phyloP scores from a whole-genome alignment of 331 rosid genomes.

The Stylosanthes scabra region DNA sequence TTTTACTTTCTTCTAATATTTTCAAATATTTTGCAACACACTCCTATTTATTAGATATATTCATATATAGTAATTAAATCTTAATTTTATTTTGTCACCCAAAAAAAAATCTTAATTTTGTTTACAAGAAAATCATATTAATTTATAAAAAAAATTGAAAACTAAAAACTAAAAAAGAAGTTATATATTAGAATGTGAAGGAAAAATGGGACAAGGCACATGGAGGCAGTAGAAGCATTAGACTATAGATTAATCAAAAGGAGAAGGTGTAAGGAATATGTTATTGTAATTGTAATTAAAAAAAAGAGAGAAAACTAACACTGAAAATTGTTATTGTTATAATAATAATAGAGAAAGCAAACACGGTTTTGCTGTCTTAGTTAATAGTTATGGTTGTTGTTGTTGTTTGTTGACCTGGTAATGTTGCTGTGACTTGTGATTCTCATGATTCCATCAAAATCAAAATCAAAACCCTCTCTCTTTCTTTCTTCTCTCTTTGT shows the following conservation, averaged over 20 bases:
- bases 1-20: too few relatives aligned
- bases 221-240: constrained; percentile 25
- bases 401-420: constrained; percentile 51
- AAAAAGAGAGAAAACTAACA: neutral
- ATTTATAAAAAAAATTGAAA: too few relatives aligned
- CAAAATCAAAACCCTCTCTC: neutral
- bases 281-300: neutral
- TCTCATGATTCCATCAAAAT: constrained; percentile 27
- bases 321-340: constrained; percentile 11
- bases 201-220: constrained; percentile 31
- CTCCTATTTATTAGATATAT: too few relatives aligned
- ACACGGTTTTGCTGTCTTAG: constrained; percentile 40
- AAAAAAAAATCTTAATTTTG: too few relatives aligned
- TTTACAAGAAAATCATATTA: too few relatives aligned
- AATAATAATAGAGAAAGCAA: constrained; percentile 11
- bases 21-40: too few relatives aligned
- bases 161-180: neutral
- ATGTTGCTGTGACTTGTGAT: constrained; percentile 6
- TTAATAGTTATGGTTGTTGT: constrained; percentile 8
- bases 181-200: neutral
- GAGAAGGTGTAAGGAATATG: neutral
- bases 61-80: too few relatives aligned
- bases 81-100: too few relatives aligned
- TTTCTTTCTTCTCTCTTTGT: neutral
- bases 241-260: neutral